A percentile compares a stretch with the other conserved stretches of the same genome.
These are phyloP conservation scores for Filobasidium wieringae DNA, from an alignment of 768 basidiomycete genomes.

Conservation along the genomic window DNA sequence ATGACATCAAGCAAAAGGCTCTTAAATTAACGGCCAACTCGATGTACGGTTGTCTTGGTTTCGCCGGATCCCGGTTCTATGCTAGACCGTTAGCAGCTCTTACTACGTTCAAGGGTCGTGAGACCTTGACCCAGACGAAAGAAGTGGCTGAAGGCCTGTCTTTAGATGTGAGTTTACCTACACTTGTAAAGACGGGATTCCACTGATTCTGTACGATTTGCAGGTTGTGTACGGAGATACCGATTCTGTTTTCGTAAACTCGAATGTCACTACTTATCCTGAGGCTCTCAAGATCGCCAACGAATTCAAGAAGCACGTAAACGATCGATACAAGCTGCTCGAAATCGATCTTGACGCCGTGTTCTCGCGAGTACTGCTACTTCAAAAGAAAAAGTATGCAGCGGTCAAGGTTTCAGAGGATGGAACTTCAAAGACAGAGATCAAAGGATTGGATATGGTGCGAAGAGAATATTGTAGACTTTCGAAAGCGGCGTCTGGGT, in stretches of 20 bases:
- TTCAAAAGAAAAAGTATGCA: constrained; percentile 99
- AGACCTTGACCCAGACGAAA: constrained; percentile 84
- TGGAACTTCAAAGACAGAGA: constrained; percentile 58
- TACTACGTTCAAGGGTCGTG: constrained; percentile 94
- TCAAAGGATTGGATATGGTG: constrained; percentile 99
- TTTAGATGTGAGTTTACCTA: constrained; percentile 60
- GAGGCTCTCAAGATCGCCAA: constrained; percentile 84
- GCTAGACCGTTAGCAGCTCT: constrained; percentile 92
- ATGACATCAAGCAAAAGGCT: constrained; percentile 93
- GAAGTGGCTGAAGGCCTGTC: constrained; percentile 82
- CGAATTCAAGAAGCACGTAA: constrained; percentile 89
- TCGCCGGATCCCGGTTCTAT: constrained; percentile 92
- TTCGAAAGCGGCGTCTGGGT: constrained; percentile 90
- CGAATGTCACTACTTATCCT: constrained; percentile 73
- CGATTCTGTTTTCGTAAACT: constrained; percentile 97
- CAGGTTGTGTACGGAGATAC: constrained; percentile 99
- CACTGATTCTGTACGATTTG: constrained; percentile 8
- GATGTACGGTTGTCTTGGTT: constrained; percentile 99
- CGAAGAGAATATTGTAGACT: constrained; percentile 84
- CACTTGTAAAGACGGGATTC: background rate
- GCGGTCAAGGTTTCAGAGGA: constrained; percentile 88
- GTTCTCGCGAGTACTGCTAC: constrained; percentile 77
- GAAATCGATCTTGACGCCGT: constrained; percentile 94
- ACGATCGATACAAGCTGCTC: constrained; percentile 84
- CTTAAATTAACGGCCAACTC: constrained; percentile 96